Percentiles rank a stretch among this genome's conserved stretches.
Evolutionary conservation across 1,284 basidiomycete genomes (phyloP).

Genomic region (Sporisorium iseilematis-ciliati): DNA sequence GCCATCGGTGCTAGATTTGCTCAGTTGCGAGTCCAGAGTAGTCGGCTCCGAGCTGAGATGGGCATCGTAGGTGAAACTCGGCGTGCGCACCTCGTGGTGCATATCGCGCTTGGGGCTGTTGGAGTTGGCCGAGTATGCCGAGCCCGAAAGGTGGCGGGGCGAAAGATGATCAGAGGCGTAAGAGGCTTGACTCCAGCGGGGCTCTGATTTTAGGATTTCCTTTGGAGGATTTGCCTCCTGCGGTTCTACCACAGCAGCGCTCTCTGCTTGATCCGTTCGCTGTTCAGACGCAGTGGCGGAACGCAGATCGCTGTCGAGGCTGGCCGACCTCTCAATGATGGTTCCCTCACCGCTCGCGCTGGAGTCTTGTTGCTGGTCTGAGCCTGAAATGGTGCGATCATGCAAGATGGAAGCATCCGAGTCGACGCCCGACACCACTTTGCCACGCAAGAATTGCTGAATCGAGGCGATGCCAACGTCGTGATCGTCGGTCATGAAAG

Average conservation of each 20-base stretch:
- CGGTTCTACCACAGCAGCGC: neutral
- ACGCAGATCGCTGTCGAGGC: conserved; percentile 18
- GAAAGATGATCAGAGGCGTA: conserved; percentile 13
- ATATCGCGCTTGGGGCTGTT: conserved; percentile 13
- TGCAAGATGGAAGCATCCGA: conserved; percentile 19
- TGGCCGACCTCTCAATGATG: conserved; percentile 28
- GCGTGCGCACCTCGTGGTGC: conserved; percentile 22
- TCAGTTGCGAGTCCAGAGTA: conserved; percentile 37
- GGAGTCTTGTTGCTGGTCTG: conserved; percentile 7
- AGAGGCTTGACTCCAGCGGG: conserved; percentile 35
- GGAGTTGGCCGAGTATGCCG: conserved; percentile 16
- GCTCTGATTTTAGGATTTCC: conserved; percentile 6
- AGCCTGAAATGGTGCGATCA: conserved; percentile 3
- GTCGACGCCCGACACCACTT: conserved; percentile 23
- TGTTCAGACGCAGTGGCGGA: neutral
- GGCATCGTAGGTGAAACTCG: conserved; percentile 28
- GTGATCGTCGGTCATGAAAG: conserved; percentile 25
- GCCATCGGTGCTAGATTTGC: conserved; percentile 17
- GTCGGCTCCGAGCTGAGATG: conserved; percentile 32
- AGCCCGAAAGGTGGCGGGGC: conserved; percentile 18
- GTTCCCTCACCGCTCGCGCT: conserved; percentile 34
- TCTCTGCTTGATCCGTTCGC: neutral
- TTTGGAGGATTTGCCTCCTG: conserved; percentile 1
- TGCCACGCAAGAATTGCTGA: conserved; percentile 39
- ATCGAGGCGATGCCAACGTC: conserved; percentile 41